A percentile compares a stretch with the other conserved stretches of the same genome.
phyloP scores from a whole-genome alignment of 176 grass and related monocot species.

The Stipa capillata region DNA sequence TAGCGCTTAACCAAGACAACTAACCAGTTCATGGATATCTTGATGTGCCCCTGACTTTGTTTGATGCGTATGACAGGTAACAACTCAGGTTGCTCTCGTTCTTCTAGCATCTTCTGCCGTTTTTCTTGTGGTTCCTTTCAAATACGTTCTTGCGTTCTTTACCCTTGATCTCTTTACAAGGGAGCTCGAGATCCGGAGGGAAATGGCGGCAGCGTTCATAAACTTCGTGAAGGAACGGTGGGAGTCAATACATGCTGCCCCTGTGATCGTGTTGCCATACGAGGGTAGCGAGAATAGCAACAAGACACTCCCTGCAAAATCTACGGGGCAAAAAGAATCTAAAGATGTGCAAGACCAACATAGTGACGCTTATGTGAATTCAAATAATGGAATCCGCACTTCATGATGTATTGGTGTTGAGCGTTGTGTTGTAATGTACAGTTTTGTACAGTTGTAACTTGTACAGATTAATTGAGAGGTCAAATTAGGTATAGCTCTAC shows the following conservation, averaged over 20 bases:
- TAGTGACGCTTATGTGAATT: neutral
- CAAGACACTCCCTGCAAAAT: slow-evolving; percentile 16
- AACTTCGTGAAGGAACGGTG: slow-evolving; percentile 64
- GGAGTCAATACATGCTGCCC: slow-evolving; percentile 76
- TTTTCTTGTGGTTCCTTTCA: slow-evolving; percentile 82
- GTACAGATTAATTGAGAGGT: neutral
- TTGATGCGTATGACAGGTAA: slow-evolving; percentile 76
- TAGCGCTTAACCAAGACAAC: neutral
- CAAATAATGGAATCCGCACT: slow-evolving; percentile 26
- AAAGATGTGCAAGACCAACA: neutral
- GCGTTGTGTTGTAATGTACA: neutral
- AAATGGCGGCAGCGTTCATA: slow-evolving; percentile 66
- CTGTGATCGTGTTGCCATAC: slow-evolving; percentile 69
- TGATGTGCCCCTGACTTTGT: neutral
- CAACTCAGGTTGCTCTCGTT: slow-evolving; percentile 63
- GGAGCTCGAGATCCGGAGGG: slow-evolving; percentile 64
- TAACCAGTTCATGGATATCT: neutral
- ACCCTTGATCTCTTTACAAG: slow-evolving; percentile 71
- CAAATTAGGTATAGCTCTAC: neutral
- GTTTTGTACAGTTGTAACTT: slow-evolving; percentile 7
- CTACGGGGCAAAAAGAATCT: slow-evolving; percentile 14
- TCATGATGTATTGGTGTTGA: slow-evolving; percentile 1
- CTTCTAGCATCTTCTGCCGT: slow-evolving; percentile 51
- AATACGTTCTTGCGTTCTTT: slow-evolving; percentile 56
- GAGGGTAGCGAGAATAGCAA: slow-evolving; percentile 27